Conservation (phyloP, 2,329 filamentous ascomycete species). For the Cercospora zeae-maydis region DNA sequence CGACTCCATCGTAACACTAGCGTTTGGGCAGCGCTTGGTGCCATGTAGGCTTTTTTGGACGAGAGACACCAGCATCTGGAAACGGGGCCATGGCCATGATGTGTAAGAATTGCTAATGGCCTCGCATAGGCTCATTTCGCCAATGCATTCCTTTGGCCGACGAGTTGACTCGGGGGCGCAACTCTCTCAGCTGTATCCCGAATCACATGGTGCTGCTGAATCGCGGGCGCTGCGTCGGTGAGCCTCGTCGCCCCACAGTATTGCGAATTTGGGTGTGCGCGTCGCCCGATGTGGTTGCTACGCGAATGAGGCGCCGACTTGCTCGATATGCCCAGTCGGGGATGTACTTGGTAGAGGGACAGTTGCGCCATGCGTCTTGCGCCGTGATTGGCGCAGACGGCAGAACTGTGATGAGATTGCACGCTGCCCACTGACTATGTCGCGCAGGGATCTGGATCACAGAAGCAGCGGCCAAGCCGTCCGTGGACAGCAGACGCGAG, state of each 20-base stretch:
- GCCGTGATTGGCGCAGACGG: not conserved
- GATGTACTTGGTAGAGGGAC: not conserved
- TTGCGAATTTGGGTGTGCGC: no score
- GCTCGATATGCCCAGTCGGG: not conserved
- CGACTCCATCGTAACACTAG: constrained; percentile 2
- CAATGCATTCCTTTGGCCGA: not conserved
- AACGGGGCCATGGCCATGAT: not conserved
- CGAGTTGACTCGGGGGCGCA: not conserved
- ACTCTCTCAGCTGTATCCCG: no score
- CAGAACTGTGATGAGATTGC: not conserved
- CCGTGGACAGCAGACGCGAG: no score
- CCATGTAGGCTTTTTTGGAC: constrained; percentile 1
- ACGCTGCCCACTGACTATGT: not conserved
- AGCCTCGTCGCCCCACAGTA: no score
- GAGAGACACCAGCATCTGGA: constrained; percentile 4
- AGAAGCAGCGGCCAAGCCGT: no score
- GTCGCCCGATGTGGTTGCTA: not conserved
- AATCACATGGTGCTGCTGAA: not conserved
- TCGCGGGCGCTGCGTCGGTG: no score
- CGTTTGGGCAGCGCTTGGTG: not conserved
- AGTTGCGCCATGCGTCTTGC: not conserved
- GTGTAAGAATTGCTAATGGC: not conserved
- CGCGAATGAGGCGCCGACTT: not conserved
- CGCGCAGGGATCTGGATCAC: not conserved
- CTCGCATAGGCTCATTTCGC: not conserved